These are phyloP conservation scores for Russula olivacea DNA, from an alignment of 768 basidiomycete species.

Conservation along the genomic window DNA sequence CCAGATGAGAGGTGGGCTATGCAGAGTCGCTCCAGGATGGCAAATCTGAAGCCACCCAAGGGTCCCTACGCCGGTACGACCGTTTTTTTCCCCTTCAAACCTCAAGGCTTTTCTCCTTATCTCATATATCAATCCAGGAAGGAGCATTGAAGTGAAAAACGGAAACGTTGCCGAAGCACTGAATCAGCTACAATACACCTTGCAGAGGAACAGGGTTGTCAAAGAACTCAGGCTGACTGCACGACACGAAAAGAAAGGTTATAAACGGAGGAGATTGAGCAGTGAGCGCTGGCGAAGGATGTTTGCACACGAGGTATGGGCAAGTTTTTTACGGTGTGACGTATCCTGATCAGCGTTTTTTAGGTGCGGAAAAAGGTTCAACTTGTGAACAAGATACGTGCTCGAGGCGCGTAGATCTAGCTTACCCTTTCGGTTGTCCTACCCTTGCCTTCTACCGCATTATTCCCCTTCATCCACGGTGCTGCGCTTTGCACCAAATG, in stretches of 20 bases:
- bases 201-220: slow-evolving; percentile 51
- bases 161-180: slow-evolving; percentile 46
- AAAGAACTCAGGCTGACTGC: slow-evolving; percentile 43
- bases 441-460: slow-evolving; percentile 8
- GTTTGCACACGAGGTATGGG: slow-evolving; percentile 70
- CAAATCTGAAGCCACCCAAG: neutral
- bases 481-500: slow-evolving; percentile 14
- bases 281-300: slow-evolving; percentile 75
- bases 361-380: slow-evolving; percentile 82
- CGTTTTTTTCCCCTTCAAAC: neutral
- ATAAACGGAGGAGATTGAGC: slow-evolving; percentile 63
- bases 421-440: slow-evolving; percentile 8
- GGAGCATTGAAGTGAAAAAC: slow-evolving; percentile 45
- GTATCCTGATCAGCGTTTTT: slow-evolving; percentile 25
- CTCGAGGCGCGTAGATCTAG: slow-evolving; percentile 54
- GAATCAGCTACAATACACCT: slow-evolving; percentile 43
- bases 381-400: slow-evolving; percentile 71
- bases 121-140: slow-evolving; percentile 41
- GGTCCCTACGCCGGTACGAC: slow-evolving; percentile 21
- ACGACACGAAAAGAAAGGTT: slow-evolving; percentile 80
- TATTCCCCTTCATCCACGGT: slow-evolving; percentile 6
- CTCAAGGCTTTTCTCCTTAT: neutral
- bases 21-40: slow-evolving; percentile 13
- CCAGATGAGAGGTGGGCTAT: slow-evolving; percentile 14
- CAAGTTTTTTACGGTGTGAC: slow-evolving; percentile 14